Percentiles rank a stretch among this genome's conserved stretches.
Conservation (phyloP, 768 basidiomycete species). For the Neoboletus brunneissimus region DNA sequence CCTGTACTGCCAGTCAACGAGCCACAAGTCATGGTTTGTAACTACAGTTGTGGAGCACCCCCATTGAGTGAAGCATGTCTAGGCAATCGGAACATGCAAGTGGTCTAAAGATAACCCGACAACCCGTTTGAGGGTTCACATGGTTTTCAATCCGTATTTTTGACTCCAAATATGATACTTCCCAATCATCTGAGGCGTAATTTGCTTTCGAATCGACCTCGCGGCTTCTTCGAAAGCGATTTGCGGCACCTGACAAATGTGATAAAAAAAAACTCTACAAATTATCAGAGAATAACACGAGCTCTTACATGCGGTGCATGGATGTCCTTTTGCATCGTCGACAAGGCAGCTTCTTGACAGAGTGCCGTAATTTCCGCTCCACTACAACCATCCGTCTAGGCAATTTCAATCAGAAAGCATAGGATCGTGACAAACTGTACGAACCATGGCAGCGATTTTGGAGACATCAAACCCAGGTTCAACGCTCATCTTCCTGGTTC, state of each 20-base stretch:
- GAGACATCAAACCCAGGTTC: slow-evolving; percentile 64
- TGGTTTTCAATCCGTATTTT: slow-evolving; percentile 22
- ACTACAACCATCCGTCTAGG: slow-evolving; percentile 90
- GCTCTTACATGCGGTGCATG: slow-evolving; percentile 66
- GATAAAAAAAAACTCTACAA: neutral
- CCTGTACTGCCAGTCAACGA: neutral
- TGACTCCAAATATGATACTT: slow-evolving; percentile 73
- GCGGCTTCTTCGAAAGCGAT: slow-evolving; percentile 75
- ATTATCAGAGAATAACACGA: neutral
- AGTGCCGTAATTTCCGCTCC: slow-evolving; percentile 91
- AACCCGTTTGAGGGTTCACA: neutral
- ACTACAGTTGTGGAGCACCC: neutral
- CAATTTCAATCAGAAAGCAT: slow-evolving; percentile 4
- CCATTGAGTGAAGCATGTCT: no score
- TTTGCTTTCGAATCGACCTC: slow-evolving; percentile 67
- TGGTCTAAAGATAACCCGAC: neutral
- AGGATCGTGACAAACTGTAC: neutral
- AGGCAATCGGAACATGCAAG: neutral
- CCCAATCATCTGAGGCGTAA: slow-evolving; percentile 74
- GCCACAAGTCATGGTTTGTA: neutral
- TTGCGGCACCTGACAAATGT: slow-evolving; percentile 59
- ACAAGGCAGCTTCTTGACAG: slow-evolving; percentile 93
- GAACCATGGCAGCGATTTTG: slow-evolving; percentile 68
- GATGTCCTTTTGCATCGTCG: slow-evolving; percentile 88
- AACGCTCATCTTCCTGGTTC: slow-evolving; percentile 76